These are phyloP conservation scores for Epichloe baconii DNA, from an alignment of 2,329 filamentous ascomycete genomes.

Conservation along the genomic window DNA sequence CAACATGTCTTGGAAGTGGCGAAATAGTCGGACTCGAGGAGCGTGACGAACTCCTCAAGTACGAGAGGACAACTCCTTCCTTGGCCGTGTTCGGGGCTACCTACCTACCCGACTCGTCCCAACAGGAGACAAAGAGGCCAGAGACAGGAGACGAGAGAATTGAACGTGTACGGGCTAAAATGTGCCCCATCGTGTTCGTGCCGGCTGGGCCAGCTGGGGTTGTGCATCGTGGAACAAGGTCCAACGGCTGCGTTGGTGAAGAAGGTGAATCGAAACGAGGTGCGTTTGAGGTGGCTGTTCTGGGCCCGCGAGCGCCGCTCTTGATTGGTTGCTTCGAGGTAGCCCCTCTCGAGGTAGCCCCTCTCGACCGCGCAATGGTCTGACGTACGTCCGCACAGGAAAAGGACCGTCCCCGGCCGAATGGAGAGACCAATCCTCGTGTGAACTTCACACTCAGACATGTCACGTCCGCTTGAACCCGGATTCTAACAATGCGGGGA, in stretches of 20 bases:
- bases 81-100: neutral
- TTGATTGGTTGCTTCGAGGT: neutral
- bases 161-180: neutral
- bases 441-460: neutral
- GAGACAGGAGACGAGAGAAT: neutral
- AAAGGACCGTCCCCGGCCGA: too few relatives aligned
- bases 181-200: neutral
- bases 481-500: too few relatives aligned
- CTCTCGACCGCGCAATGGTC: too few relatives aligned
- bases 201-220: neutral
- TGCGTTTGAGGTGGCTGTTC: conserved; percentile 3
- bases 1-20: neutral
- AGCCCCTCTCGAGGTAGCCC: too few relatives aligned
- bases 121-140: neutral
- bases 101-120: neutral
- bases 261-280: conserved; percentile 2
- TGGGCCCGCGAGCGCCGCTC: neutral
- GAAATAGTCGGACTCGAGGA: neutral
- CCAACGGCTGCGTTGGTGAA: neutral
- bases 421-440: neutral
- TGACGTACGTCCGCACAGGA: too few relatives aligned
- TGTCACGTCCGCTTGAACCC: neutral
- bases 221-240: neutral
- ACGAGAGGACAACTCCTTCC: neutral
- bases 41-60: neutral